These are phyloP conservation scores for Bretziella fagacearum DNA, from an alignment of 2,329 filamentous ascomycete genomes.

Conservation along the genomic window DNA sequence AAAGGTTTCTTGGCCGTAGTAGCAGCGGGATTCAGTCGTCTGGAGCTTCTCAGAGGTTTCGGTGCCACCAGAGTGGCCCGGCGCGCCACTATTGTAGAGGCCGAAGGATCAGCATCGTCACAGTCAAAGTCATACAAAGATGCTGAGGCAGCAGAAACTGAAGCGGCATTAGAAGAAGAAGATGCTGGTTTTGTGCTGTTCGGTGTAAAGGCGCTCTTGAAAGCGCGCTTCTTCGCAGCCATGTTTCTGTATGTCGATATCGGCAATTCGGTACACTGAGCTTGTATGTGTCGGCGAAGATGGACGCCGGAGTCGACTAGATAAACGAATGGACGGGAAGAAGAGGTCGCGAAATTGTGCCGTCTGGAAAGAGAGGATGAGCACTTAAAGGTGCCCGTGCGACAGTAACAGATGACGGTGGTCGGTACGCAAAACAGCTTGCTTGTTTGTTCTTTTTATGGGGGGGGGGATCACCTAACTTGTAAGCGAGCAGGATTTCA, in stretches of 20 bases:
- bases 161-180: slow-evolving; percentile 2
- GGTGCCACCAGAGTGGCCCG: neutral
- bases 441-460: neutral
- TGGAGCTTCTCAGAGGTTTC: slow-evolving; percentile 9
- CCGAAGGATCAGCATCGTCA: slow-evolving; percentile 12
- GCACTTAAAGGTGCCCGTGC: neutral
- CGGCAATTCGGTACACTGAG: too few relatives aligned
- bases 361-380: neutral
- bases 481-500: neutral
- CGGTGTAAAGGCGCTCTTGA: slow-evolving; percentile 13
- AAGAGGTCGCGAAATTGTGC: neutral
- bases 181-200: slow-evolving; percentile 9
- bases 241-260: slow-evolving; percentile 15
- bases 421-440: neutral
- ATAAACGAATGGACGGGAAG: too few relatives aligned
- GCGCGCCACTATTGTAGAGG: slow-evolving; percentile 1
- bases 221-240: slow-evolving; percentile 14
- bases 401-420: neutral
- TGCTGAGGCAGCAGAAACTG: slow-evolving; percentile 11
- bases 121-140: slow-evolving; percentile 14
- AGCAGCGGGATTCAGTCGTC: neutral
- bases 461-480: neutral
- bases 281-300: too few relatives aligned
- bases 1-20: slow-evolving; percentile 1
- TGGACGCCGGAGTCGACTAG: too few relatives aligned